Conservation (phyloP, 116 monocot genomes). For the Trichopus zeylanicus region DNA sequence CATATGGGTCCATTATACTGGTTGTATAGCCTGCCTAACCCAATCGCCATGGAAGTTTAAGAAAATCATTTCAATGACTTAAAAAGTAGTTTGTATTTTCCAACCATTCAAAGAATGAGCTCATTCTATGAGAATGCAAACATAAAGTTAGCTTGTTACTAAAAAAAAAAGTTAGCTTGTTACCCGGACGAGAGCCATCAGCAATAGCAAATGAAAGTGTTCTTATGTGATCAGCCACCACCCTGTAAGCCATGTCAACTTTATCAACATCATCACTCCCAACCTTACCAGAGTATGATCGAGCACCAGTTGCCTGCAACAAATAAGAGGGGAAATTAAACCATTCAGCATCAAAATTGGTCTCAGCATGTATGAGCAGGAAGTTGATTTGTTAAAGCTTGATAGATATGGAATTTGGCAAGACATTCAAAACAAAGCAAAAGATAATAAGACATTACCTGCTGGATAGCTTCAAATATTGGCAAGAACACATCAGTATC, state of each 20-base stretch:
- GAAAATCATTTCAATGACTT: no score
- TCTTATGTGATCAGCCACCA: slow-evolving; percentile 95
- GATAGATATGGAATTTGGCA: background rate
- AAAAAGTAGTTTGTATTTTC: no score
- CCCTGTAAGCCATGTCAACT: slow-evolving; percentile 94
- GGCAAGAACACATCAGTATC: slow-evolving; percentile 93
- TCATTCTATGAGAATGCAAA: no score
- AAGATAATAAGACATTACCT: slow-evolving; percentile 28
- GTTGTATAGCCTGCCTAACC: no score
- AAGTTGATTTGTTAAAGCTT: background rate
- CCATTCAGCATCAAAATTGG: background rate
- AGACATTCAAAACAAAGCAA: background rate
- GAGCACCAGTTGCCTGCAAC: slow-evolving; percentile 64
- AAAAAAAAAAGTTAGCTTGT: background rate
- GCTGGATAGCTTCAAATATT: slow-evolving; percentile 83
- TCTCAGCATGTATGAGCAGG: background rate
- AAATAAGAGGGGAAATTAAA: background rate
- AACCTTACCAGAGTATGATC: slow-evolving; percentile 67
- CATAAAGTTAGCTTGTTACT: no score
- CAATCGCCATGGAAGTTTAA: no score
- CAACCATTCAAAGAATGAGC: no score
- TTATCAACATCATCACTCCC: slow-evolving; percentile 78
- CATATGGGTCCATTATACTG: no score
- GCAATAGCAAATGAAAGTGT: slow-evolving; percentile 96
- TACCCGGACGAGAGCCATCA: slow-evolving; percentile 95